phyloP scores from a whole-genome alignment of 2,329 filamentous ascomycete species.

The Ascocoryne sarcoides region DNA sequence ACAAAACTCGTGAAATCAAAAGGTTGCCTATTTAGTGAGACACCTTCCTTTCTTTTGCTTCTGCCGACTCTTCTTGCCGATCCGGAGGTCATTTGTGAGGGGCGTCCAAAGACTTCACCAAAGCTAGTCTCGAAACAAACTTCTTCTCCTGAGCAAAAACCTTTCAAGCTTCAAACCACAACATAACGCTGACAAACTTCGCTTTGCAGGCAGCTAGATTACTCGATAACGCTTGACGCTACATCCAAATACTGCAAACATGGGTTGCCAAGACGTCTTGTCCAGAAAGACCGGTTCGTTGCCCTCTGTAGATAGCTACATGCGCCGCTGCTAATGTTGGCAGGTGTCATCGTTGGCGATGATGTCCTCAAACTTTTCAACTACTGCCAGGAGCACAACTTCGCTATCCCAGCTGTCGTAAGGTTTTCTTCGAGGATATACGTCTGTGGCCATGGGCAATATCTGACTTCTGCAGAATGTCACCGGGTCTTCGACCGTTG shows the following conservation, averaged over 20 bases:
- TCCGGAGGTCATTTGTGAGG: not conserved
- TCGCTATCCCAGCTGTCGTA: constrained; percentile 77
- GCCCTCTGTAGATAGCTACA: not conserved
- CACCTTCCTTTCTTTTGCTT: not conserved
- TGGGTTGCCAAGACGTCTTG: constrained; percentile 45
- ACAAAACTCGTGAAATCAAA: not conserved
- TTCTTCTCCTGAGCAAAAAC: not conserved
- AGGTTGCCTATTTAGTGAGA: not conserved
- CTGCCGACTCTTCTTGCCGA: not conserved
- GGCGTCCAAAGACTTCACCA: not conserved
- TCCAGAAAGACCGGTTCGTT: constrained; percentile 47
- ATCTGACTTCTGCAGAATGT: constrained; percentile 52
- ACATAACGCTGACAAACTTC: constrained; percentile 8
- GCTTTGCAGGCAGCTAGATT: constrained; percentile 4
- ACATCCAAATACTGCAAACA: constrained; percentile 20
- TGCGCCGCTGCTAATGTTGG: not conserved
- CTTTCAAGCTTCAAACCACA: constrained; percentile 2
- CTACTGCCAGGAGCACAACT: constrained; percentile 79
- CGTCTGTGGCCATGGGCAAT: not conserved
- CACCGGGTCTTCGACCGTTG: constrained; percentile 81
- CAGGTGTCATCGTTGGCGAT: constrained; percentile 53
- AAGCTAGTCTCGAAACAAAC: not conserved
- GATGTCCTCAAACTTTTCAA: constrained; percentile 69
- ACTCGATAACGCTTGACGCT: not conserved
- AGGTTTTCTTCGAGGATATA: constrained; percentile 23